phyloP scores from a whole-genome alignment of 768 basidiomycete genomes.

The Suillus subaureus region DNA sequence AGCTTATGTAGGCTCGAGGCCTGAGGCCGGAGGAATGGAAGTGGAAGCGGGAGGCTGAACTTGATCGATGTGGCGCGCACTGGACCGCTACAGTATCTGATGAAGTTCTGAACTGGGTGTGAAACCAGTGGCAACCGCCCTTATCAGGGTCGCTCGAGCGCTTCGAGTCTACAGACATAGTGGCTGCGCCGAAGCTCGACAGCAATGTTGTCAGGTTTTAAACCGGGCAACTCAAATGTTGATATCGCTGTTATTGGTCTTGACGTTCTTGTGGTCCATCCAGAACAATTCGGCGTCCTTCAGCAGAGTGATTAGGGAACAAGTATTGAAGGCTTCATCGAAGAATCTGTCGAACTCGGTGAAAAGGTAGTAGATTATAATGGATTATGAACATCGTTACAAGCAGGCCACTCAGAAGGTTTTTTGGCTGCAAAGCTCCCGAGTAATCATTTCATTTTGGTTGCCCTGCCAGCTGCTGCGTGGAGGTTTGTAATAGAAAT shows the following conservation, averaged over 20 bases:
- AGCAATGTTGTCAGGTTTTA: conserved; percentile 51
- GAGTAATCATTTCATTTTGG: too few species aligned
- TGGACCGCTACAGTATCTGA: not conserved
- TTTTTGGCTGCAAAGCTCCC: too few species aligned
- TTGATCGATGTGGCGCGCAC: not conserved
- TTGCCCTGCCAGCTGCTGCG: too few species aligned
- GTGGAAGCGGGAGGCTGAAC: not conserved
- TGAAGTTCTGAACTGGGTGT: not conserved
- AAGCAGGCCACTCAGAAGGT: too few species aligned
- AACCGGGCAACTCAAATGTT: conserved; percentile 56
- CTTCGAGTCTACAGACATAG: conserved; percentile 50
- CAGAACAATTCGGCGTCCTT: too few species aligned
- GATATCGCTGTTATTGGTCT: conserved; percentile 52
- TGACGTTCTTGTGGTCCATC: conserved; percentile 55
- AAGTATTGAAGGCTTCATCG: conserved; percentile 34
- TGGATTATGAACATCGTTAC: too few species aligned
- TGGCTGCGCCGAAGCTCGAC: conserved; percentile 54
- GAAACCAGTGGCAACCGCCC: conserved; percentile 22
- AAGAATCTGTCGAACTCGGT: conserved; percentile 45
- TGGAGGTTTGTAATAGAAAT: too few species aligned
- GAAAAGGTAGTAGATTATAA: conserved; percentile 17
- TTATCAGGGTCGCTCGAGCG: conserved; percentile 36
- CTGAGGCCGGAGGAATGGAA: not conserved
- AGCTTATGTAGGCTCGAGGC: not conserved
- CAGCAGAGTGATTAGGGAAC: too few species aligned